phyloP scores from a whole-genome alignment of 495 filamentous ascomycete species.

The Usnea hakonensis region DNA sequence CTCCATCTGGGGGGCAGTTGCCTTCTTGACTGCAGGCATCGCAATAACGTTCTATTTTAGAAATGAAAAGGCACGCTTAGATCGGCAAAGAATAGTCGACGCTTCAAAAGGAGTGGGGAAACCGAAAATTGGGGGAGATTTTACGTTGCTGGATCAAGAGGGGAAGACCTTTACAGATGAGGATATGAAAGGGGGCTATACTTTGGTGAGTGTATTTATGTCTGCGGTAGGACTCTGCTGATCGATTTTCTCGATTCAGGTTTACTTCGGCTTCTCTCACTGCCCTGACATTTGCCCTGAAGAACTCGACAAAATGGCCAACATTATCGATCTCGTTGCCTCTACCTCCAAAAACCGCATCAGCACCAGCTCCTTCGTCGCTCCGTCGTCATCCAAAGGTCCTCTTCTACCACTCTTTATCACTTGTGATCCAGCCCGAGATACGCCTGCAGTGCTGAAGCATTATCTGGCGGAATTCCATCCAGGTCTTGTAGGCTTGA shows the following conservation, averaged over 20 bases:
- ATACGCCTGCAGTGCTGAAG: slow-evolving; percentile 76
- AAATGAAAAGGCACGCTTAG: slow-evolving; percentile 79
- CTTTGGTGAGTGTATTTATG: slow-evolving; percentile 44
- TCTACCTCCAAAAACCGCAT: slow-evolving; percentile 43
- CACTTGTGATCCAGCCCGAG: slow-evolving; percentile 88
- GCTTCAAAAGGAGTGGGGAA: slow-evolving; percentile 84
- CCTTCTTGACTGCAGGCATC: slow-evolving; percentile 72
- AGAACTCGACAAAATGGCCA: slow-evolving; percentile 96
- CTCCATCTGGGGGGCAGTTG: slow-evolving; percentile 76
- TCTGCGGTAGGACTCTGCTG: not conserved
- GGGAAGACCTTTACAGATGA: slow-evolving; percentile 66
- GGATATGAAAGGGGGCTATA: slow-evolving; percentile 80
- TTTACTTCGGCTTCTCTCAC: slow-evolving; percentile 98
- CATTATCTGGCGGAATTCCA: slow-evolving; percentile 89
- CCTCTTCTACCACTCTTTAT: slow-evolving; percentile 72
- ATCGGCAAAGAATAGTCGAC: slow-evolving; percentile 77
- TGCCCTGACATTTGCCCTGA: slow-evolving; percentile 99
- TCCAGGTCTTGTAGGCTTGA: slow-evolving; percentile 76
- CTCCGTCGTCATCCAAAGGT: slow-evolving; percentile 56
- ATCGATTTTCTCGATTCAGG: slow-evolving; percentile 36
- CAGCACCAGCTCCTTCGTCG: slow-evolving; percentile 80
- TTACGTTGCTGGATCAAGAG: slow-evolving; percentile 72
- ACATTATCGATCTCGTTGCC: slow-evolving; percentile 75
- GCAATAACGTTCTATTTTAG: slow-evolving; percentile 85
- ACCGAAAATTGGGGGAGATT: slow-evolving; percentile 86